Percentiles rank a stretch among this genome's conserved stretches.
phyloP scores from a whole-genome alignment of 1,139 yeast genomes.

The Magnusiomyces paraingens region DNA sequence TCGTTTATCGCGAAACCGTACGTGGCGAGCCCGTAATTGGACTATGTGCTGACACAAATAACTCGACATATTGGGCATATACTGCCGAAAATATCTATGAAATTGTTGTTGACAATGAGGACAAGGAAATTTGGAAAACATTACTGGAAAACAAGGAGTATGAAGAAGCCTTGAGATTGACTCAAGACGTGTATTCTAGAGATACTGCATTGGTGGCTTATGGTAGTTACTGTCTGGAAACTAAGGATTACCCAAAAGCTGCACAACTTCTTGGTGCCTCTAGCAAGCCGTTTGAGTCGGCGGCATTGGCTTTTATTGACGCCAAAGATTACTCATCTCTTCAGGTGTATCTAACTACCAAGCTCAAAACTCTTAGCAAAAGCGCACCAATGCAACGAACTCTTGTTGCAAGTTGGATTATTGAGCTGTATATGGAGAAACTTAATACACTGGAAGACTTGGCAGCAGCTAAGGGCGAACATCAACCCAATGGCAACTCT shows the following conservation, averaged over 20 bases:
- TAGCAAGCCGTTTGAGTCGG: constrained; percentile 63
- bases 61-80: constrained; percentile 56
- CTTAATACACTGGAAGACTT: constrained; percentile 44
- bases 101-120: constrained; percentile 61
- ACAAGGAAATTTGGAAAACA: constrained; percentile 68
- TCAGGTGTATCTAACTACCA: constrained; percentile 50
- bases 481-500: constrained; percentile 1
- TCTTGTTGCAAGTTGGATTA: constrained; percentile 76
- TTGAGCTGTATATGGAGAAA: constrained; percentile 55
- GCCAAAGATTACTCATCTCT: constrained; percentile 40
- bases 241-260: constrained; percentile 42
- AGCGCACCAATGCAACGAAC: constrained; percentile 46
- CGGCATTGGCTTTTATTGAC: constrained; percentile 58
- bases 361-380: constrained; percentile 41
- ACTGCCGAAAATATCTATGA: constrained; percentile 53
- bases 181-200: constrained; percentile 38
- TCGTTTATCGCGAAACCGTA: constrained; percentile 39
- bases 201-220: constrained; percentile 57
- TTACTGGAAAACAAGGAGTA: constrained; percentile 56
- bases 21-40: constrained; percentile 43
- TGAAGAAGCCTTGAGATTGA: constrained; percentile 58
- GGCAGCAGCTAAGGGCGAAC: constrained; percentile 24
- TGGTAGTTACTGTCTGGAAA: constrained; percentile 49
- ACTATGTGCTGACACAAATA: constrained; percentile 49
- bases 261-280: constrained; percentile 59